phyloP scores from a whole-genome alignment of 2,329 filamentous ascomycete genomes.

The Penicillium sp. region DNA sequence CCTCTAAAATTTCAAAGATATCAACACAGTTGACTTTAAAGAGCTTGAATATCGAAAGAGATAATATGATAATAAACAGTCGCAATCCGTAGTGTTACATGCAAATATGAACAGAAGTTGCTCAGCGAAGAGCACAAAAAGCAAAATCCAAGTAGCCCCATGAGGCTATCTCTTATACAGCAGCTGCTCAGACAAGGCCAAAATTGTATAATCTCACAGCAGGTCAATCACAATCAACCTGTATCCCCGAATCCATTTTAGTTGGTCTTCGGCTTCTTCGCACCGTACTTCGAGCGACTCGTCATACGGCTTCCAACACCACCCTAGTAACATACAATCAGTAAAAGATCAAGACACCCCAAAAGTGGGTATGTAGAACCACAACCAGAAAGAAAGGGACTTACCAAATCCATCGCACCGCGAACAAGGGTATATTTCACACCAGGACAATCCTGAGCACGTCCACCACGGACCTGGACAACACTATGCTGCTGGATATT shows the following conservation, averaged over 20 bases:
- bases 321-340: conserved; percentile 57
- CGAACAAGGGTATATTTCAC: conserved; percentile 93
- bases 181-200: not conserved
- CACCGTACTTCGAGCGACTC: conserved; percentile 93
- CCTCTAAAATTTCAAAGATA: not conserved
- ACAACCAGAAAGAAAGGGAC: conserved; percentile 36
- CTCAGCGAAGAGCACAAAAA: not conserved
- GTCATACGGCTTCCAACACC: conserved; percentile 82
- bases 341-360: conserved; percentile 6
- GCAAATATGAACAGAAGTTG: conserved; percentile 8
- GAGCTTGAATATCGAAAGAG: not conserved
- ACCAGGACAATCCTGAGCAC: conserved; percentile 96
- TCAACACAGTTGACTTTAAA: not conserved
- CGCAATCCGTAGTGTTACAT: conserved; percentile 13
- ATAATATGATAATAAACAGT: not conserved
- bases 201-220: conserved; percentile 8
- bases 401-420: conserved; percentile 87
- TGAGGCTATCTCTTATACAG: not conserved
- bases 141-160: not conserved
- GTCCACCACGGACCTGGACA: conserved; percentile 88
- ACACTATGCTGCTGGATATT: conserved; percentile 99
- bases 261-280: conserved; percentile 94
- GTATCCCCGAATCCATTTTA: conserved; percentile 23
- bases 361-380: not conserved
- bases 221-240: not conserved